These are phyloP conservation scores for Carex parvula DNA, from an alignment of 176 grass and related monocot genomes.

Conservation along the genomic window DNA sequence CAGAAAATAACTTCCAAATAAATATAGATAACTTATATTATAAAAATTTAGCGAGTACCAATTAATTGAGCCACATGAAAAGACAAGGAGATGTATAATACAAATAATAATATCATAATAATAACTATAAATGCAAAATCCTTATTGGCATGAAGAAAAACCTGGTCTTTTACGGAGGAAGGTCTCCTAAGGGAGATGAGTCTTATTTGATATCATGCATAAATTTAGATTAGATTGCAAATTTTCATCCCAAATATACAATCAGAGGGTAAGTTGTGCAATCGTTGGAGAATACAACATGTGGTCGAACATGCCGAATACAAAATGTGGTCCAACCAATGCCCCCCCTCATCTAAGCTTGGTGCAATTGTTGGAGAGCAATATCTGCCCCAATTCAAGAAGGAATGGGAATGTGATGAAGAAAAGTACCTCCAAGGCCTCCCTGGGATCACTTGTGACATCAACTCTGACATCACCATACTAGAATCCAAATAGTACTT, in stretches of 20 bases:
- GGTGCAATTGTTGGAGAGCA: conserved; percentile 50
- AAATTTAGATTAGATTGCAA: conserved; percentile 58
- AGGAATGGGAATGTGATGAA: neutral
- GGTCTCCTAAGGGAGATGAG: conserved; percentile 77
- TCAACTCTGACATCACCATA: conserved; percentile 48
- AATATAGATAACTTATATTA: too few relatives aligned
- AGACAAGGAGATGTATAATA: conserved; percentile 33
- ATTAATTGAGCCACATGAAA: conserved; percentile 38
- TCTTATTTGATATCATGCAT: conserved; percentile 83
- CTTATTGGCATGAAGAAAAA: conserved; percentile 15
- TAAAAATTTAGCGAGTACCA: too few relatives aligned
- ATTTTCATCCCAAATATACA: conserved; percentile 17
- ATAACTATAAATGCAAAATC: conserved; percentile 27
- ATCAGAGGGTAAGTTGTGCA: neutral
- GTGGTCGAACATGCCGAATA: neutral
- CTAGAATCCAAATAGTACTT: too few relatives aligned
- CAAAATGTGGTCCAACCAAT: neutral
- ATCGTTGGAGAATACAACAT: neutral
- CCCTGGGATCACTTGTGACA: conserved; percentile 54
- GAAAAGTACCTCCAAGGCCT: conserved; percentile 34
- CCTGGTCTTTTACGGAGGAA: conserved; percentile 58
- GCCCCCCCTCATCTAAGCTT: conserved; percentile 30
- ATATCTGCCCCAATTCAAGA: neutral
- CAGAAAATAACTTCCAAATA: too few relatives aligned
- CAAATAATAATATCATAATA: neutral